phyloP scores from a whole-genome alignment of 768 basidiomycete species.

The Phaeolepiota aurea region DNA sequence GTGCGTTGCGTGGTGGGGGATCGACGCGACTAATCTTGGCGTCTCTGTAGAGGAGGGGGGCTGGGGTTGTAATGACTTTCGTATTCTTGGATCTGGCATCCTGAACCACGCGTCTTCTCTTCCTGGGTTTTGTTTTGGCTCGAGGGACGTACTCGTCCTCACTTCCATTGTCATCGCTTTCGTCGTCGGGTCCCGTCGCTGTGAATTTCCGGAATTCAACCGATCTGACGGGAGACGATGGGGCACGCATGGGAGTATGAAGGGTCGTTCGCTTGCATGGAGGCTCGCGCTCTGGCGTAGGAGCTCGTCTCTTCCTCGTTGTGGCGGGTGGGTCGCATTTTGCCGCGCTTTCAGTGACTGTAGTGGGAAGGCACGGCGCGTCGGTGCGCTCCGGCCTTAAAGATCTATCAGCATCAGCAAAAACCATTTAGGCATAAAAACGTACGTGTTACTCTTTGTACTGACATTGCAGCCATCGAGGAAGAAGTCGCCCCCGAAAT shows the following conservation, averaged over 20 bases:
- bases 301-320: too few species aligned
- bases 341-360: too few species aligned
- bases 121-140: slow-evolving; percentile 15
- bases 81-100: too few species aligned
- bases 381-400: too few species aligned
- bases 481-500: neutral
- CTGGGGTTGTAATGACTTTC: too few species aligned
- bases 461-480: neutral
- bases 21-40: slow-evolving; percentile 22
- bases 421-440: neutral
- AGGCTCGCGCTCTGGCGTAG: too few species aligned
- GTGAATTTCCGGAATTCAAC: neutral
- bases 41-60: neutral
- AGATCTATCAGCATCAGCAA: neutral
- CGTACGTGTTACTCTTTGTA: neutral
- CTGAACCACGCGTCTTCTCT: slow-evolving; percentile 17
- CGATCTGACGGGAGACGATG: neutral
- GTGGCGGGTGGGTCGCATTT: too few species aligned
- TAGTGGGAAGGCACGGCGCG: too few species aligned
- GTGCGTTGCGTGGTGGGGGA: slow-evolving; percentile 37
- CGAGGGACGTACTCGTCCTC: slow-evolving; percentile 41
- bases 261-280: neutral
- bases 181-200: slow-evolving; percentile 9
- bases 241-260: neutral
- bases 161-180: slow-evolving; percentile 28